phyloP scores from a whole-genome alignment of 495 filamentous ascomycete genomes.

The Lophiotrema nucula region DNA sequence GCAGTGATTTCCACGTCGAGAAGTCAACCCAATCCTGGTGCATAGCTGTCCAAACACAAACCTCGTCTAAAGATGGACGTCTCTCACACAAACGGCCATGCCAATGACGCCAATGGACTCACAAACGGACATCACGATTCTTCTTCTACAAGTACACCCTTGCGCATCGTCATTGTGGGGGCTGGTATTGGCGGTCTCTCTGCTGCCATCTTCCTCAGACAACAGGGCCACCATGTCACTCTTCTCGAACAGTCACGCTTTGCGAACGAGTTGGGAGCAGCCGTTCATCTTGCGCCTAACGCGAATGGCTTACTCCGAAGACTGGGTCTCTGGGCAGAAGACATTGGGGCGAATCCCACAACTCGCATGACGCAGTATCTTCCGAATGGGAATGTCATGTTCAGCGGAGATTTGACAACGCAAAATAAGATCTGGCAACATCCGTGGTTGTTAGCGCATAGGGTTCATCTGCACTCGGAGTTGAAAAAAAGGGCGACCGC shows the following conservation, averaged over 20 bases:
- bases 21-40: too few species aligned
- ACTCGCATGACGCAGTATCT: constrained; percentile 31
- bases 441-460: constrained; percentile 38
- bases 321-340: constrained; percentile 19
- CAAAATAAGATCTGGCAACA: constrained; percentile 34
- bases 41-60: too few species aligned
- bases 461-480: constrained; percentile 33
- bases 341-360: constrained; percentile 13
- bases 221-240: constrained; percentile 20
- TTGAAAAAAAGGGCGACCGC: constrained; percentile 32
- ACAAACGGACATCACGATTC: too few species aligned
- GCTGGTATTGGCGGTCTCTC: constrained; percentile 26
- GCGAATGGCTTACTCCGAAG: constrained; percentile 21
- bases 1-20: too few species aligned
- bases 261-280: constrained; percentile 23
- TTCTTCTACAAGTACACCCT: too few species aligned
- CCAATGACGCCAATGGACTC: too few species aligned
- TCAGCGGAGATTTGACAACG: constrained; percentile 15
- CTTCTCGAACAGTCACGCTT: constrained; percentile 25
- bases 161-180: constrained; percentile 22
- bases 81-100: too few species aligned
- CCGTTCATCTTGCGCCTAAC: constrained; percentile 29
- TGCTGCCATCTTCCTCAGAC: constrained; percentile 16
- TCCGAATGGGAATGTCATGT: constrained; percentile 17
- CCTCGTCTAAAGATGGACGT: too few species aligned